A percentile compares a stretch with the other conserved stretches of the same genome.
Evolutionary conservation across 2,329 filamentous ascomycete genomes (phyloP).

Genomic region (Scedosporium aurantiacum): DNA sequence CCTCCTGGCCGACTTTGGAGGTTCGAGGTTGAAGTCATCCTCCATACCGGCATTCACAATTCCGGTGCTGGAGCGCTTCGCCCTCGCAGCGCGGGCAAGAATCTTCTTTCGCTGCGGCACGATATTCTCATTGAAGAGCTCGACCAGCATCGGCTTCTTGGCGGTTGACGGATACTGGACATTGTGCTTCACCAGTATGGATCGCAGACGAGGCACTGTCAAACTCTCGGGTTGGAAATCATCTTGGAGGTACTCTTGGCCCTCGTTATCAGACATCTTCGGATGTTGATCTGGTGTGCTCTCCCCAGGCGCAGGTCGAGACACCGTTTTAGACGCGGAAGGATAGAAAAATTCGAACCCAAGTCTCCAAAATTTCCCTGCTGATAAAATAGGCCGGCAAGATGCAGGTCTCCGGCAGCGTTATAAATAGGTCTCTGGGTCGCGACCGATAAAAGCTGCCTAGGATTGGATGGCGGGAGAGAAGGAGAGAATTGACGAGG

Average conservation of each 20-base stretch:
- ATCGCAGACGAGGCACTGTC: conserved; percentile 79
- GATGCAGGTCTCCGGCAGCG: background rate
- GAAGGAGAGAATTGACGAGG: background rate
- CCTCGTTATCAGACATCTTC: conserved; percentile 54
- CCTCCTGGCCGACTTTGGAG: conserved; percentile 35
- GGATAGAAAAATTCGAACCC: background rate
- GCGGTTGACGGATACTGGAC: conserved; percentile 76
- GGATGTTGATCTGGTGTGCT: background rate
- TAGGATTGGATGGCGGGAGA: background rate
- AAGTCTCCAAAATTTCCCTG: background rate
- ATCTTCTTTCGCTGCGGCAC: conserved; percentile 69
- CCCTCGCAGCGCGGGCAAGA: conserved; percentile 61
- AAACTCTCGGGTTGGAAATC: conserved; percentile 76
- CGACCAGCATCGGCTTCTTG: conserved; percentile 82
- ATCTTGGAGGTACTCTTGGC: conserved; percentile 69
- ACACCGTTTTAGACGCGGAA: background rate
- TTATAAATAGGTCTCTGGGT: background rate
- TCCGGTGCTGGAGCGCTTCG: conserved; percentile 77
- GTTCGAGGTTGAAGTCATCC: conserved; percentile 53
- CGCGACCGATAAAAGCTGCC: background rate
- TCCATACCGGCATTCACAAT: conserved; percentile 61
- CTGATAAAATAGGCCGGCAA: background rate
- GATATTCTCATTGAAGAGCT: conserved; percentile 71
- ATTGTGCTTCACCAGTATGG: conserved; percentile 82
- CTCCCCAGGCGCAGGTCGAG: background rate